Evolutionary conservation across 2,329 filamentous ascomycete species (phyloP).

Genomic region (Calonectria multiphialidica): DNA sequence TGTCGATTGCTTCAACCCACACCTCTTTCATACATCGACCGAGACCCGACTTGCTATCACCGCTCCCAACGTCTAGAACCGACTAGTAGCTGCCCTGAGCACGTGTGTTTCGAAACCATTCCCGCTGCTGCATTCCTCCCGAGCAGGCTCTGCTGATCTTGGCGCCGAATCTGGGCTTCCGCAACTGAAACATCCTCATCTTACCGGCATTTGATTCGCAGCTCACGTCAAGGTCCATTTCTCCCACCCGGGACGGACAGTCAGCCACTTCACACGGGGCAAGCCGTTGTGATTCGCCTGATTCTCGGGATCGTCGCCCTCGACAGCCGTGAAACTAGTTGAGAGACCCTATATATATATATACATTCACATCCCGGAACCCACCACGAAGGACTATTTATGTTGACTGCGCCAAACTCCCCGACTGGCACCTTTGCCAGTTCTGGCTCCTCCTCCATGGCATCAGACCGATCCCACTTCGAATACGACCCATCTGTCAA

Average conservation of each 20-base stretch:
- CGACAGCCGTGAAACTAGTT: background rate
- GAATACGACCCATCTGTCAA: slow-evolving; percentile 41
- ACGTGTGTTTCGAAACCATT: background rate
- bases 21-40: background rate
- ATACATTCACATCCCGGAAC: background rate
- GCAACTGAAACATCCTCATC: slow-evolving; percentile 9
- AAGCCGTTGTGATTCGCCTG: background rate
- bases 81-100: background rate
- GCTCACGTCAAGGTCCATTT: background rate
- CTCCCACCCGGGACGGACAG: background rate
- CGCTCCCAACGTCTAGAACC: background rate
- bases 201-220: background rate
- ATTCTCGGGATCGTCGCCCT: background rate
- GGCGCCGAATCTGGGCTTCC: background rate
- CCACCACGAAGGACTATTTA: background rate
- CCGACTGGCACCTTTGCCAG: slow-evolving; percentile 18
- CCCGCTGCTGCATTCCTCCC: background rate
- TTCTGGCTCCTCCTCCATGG: slow-evolving; percentile 26
- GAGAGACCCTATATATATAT: background rate
- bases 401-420: slow-evolving; percentile 18
- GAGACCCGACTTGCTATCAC: slow-evolving; percentile 7
- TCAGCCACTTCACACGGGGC: background rate
- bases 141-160: background rate
- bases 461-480: slow-evolving; percentile 31
- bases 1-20: background rate